Evolutionary conservation across 306 rosid genomes (phyloP).

Genomic region (Luffa acutangula): DNA sequence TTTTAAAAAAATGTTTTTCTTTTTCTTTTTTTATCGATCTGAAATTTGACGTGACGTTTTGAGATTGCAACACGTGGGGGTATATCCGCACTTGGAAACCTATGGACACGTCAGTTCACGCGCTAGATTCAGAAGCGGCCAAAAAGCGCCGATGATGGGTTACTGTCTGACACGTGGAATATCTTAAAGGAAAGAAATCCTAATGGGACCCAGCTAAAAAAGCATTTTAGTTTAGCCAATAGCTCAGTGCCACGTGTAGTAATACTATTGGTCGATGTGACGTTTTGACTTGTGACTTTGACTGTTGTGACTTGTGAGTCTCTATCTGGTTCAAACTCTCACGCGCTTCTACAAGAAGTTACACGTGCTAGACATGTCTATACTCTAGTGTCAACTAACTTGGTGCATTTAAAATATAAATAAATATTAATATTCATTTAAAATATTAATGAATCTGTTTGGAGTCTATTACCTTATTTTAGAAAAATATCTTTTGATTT

Average conservation of each 20-base stretch:
- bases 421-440: too few relatives aligned
- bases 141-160: neutral
- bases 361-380: neutral
- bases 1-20: too few relatives aligned
- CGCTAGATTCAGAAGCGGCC: neutral
- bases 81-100: neutral
- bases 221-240: neutral
- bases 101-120: neutral
- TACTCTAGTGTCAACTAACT: too few relatives aligned
- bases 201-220: neutral
- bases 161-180: neutral
- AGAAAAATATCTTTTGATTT: too few relatives aligned
- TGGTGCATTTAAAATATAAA: too few relatives aligned
- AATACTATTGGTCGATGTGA: neutral
- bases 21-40: too few relatives aligned
- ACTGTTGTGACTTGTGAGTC: neutral
- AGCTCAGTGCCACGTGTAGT: neutral
- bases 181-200: neutral
- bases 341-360: neutral
- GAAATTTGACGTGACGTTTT: neutral
- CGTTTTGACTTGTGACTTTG: neutral
- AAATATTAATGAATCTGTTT: too few relatives aligned
- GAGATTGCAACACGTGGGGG: neutral
- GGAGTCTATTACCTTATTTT: too few relatives aligned
- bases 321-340: neutral